phyloP scores from a whole-genome alignment of 129 eudicot species.

The Tagetes patula region DNA sequence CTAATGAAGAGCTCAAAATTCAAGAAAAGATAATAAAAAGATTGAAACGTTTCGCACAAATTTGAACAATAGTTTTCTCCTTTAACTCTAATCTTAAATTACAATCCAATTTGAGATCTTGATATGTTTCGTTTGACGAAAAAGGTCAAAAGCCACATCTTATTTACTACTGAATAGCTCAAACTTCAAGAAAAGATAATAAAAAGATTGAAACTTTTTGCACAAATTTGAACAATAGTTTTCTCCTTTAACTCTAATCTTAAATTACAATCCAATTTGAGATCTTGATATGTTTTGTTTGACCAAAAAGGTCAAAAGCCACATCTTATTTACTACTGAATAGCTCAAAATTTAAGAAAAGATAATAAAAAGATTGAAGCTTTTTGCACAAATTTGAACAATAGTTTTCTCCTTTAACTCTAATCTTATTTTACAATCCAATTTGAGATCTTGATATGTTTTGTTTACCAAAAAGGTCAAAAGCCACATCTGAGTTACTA shows the following conservation, averaged over 20 bases:
- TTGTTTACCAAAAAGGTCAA: conserved; percentile 19
- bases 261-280: conserved; percentile 16
- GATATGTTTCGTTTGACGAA: conserved; percentile 8
- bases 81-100: background rate
- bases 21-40: too few relatives aligned
- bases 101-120: conserved; percentile 22
- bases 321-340: conserved; percentile 3
- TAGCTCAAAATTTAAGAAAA: background rate
- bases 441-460: conserved; percentile 13
- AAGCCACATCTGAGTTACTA: background rate
- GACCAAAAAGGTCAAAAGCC: conserved; percentile 14
- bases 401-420: background rate
- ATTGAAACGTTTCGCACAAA: too few relatives aligned
- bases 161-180: background rate
- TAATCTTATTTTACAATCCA: conserved; percentile 8
- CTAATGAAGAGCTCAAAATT: background rate
- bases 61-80: background rate
- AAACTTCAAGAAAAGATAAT: background rate
- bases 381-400: background rate
- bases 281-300: conserved; percentile 12
- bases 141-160: conserved; percentile 10
- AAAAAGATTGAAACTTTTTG: too few relatives aligned
- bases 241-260: background rate
- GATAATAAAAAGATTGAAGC: too few relatives aligned
- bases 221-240: background rate